Evolutionary conservation across 2,329 filamentous ascomycete genomes (phyloP).

Genomic region (Colletotrichum euphorbiae): DNA sequence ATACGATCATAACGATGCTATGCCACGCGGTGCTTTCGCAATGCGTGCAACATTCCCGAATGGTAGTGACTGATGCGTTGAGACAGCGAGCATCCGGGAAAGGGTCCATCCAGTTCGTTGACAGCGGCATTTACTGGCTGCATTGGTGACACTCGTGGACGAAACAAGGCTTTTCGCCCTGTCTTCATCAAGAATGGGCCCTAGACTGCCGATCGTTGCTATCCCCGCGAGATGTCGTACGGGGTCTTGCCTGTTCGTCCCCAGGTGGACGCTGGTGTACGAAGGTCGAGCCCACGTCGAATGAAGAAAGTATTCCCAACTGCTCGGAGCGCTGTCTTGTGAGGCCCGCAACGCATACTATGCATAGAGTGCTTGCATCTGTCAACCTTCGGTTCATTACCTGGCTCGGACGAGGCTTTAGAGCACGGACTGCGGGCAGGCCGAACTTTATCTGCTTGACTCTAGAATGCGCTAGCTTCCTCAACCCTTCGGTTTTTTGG

Average conservation of each 20-base stretch:
- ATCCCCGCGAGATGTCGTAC: slow-evolving; percentile 11
- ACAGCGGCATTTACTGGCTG: slow-evolving; percentile 32
- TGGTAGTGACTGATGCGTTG: slow-evolving; percentile 16
- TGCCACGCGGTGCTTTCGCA: slow-evolving; percentile 24
- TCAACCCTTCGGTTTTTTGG: slow-evolving; percentile 7
- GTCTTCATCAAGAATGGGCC: slow-evolving; percentile 18
- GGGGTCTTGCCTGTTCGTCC: slow-evolving; percentile 35
- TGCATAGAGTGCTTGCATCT: slow-evolving; percentile 31
- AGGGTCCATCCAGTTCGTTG: slow-evolving; percentile 16
- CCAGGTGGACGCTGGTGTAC: background rate
- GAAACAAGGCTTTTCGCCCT: slow-evolving; percentile 36
- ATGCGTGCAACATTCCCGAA: slow-evolving; percentile 4
- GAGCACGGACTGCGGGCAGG: slow-evolving; percentile 37
- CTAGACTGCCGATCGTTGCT: slow-evolving; percentile 27
- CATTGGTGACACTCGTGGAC: slow-evolving; percentile 22
- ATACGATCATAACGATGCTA: slow-evolving; percentile 3
- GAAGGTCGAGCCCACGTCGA: slow-evolving; percentile 3
- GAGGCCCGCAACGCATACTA: slow-evolving; percentile 25
- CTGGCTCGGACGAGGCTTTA: slow-evolving; percentile 26
- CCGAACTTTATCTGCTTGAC: slow-evolving; percentile 34
- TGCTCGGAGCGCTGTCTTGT: slow-evolving; percentile 9
- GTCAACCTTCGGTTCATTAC: slow-evolving; percentile 27
- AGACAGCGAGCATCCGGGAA: slow-evolving; percentile 3
- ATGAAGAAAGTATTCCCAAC: slow-evolving; percentile 6
- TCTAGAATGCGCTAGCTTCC: slow-evolving; percentile 20